These are phyloP conservation scores for Wickerhamomyces sp. DNA, from an alignment of 1,139 yeast species.

Conservation along the genomic window DNA sequence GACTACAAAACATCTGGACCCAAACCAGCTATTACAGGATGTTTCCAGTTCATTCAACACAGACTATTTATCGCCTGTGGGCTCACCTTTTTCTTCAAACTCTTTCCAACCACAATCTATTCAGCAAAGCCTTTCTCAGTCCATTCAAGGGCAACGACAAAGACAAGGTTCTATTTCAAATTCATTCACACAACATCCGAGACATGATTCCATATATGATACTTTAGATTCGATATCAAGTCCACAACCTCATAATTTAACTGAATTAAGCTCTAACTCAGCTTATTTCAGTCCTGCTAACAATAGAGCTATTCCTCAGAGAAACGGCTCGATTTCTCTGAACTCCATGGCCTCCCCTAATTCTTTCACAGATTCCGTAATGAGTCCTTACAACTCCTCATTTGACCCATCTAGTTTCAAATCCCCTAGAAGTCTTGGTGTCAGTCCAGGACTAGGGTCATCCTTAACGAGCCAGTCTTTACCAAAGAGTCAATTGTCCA, in stretches of 20 bases:
- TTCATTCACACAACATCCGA: slow-evolving; percentile 4
- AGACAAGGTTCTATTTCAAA: neutral
- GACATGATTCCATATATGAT: slow-evolving; percentile 22
- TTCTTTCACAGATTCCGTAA: slow-evolving; percentile 17
- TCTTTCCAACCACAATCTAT: slow-evolving; percentile 20
- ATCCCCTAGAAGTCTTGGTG: slow-evolving; percentile 21
- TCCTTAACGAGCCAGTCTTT: slow-evolving; percentile 25
- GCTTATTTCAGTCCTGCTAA: slow-evolving; percentile 23
- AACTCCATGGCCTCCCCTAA: slow-evolving; percentile 15
- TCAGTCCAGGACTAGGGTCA: slow-evolving; percentile 24
- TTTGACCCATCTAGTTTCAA: slow-evolving; percentile 22
- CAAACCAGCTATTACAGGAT: neutral
- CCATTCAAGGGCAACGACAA: neutral
- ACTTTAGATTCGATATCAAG: slow-evolving; percentile 18
- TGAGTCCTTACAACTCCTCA: slow-evolving; percentile 23
- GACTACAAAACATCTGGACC: slow-evolving; percentile 1
- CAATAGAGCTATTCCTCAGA: slow-evolving; percentile 12
- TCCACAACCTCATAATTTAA: slow-evolving; percentile 13
- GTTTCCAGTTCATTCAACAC: slow-evolving; percentile 13
- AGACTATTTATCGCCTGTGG: slow-evolving; percentile 18
- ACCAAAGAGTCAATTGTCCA: slow-evolving; percentile 47
- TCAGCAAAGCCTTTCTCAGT: neutral
- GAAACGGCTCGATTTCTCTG: neutral
- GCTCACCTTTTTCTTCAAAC: slow-evolving; percentile 21
- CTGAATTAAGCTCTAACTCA: slow-evolving; percentile 10